phyloP scores from a whole-genome alignment of 805 yeast species.

The Candida silvicultrix region DNA sequence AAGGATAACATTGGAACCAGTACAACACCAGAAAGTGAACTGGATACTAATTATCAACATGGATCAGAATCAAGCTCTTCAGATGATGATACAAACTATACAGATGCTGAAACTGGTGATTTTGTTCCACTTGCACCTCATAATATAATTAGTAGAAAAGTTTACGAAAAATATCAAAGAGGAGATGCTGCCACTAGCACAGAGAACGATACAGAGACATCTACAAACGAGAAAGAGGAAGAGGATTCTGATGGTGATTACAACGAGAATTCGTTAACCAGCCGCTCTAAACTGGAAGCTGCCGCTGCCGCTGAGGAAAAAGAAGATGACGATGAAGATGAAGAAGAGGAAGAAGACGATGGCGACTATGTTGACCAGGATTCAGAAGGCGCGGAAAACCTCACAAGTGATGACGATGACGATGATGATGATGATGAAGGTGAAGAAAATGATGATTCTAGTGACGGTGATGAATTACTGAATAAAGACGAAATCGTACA shows the following conservation, averaged over 20 bases:
- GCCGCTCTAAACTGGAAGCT: conserved; percentile 18
- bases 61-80: conserved; percentile 4
- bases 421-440: conserved; percentile 18
- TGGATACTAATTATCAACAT: background rate
- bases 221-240: conserved; percentile 14
- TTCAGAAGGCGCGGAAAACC: conserved; percentile 6
- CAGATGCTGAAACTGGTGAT: conserved; percentile 9
- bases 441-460: conserved; percentile 7
- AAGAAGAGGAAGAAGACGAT: conserved; percentile 21
- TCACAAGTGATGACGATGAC: conserved; percentile 14
- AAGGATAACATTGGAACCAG: background rate
- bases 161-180: conserved; percentile 13
- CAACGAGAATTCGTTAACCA: too few relatives aligned
- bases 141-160: conserved; percentile 16
- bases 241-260: conserved; percentile 4
- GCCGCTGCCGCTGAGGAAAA: conserved; percentile 11
- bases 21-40: background rate
- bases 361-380: conserved; percentile 19
- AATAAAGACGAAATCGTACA: conserved; percentile 7
- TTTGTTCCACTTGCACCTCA: conserved; percentile 10
- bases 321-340: conserved; percentile 9
- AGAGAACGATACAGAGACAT: conserved; percentile 33
- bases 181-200: conserved; percentile 7
- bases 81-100: conserved; percentile 13
- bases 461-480: conserved; percentile 6